Evolutionary conservation across 129 eudicot species (phyloP).

Genomic region (Lonicera japonica): DNA sequence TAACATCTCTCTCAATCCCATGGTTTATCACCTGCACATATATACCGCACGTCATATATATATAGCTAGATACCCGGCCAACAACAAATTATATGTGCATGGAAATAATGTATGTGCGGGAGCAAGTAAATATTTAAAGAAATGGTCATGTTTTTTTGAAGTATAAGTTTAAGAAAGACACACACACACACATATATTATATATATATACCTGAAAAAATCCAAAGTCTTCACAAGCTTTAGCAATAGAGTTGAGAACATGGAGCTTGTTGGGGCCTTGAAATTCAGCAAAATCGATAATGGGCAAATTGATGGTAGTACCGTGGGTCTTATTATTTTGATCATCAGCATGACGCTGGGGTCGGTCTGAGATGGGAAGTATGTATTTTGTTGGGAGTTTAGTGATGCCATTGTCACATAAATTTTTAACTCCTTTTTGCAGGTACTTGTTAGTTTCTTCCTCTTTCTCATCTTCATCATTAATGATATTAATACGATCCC

Average conservation of each 20-base stretch:
- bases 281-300: constrained; percentile 45
- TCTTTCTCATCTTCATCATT: too few species aligned
- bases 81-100: too few species aligned
- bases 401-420: constrained; percentile 38
- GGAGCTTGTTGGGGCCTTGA: constrained; percentile 33
- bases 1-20: constrained; percentile 26
- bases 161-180: background rate
- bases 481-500: too few species aligned
- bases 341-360: constrained; percentile 2
- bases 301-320: constrained; percentile 36
- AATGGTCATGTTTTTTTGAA: too few species aligned
- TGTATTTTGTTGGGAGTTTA: constrained; percentile 45
- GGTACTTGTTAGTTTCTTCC: too few species aligned
- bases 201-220: constrained; percentile 45
- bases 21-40: constrained; percentile 51
- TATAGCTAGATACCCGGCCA: background rate
- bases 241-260: constrained; percentile 28
- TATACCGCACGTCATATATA: background rate
- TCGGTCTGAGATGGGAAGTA: constrained; percentile 45
- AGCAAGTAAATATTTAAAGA: too few species aligned
- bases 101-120: background rate
- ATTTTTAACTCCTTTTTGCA: constrained; percentile 49
- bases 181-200: too few species aligned
- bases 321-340: too few species aligned
- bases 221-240: constrained; percentile 53